Conservation (phyloP, 1,139 yeast species). For the Hansenula sp. region DNA sequence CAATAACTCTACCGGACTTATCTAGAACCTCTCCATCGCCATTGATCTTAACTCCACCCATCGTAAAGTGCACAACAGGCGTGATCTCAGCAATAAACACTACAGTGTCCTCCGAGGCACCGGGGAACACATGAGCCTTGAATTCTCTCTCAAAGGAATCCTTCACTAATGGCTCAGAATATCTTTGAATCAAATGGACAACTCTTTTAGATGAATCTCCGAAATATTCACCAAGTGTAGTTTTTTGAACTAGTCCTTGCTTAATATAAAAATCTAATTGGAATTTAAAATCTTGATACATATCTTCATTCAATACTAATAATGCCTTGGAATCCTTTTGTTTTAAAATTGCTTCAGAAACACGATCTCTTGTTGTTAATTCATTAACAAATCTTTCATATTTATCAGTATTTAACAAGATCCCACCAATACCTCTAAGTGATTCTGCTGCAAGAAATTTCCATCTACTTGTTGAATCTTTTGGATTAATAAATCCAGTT, state of each 20-base stretch:
- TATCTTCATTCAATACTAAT: constrained; percentile 31
- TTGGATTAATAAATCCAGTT: constrained; percentile 70
- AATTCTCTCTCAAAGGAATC: constrained; percentile 27
- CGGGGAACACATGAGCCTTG: constrained; percentile 25
- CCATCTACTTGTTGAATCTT: constrained; percentile 47
- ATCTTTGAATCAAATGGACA: constrained; percentile 40
- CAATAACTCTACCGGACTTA: constrained; percentile 39
- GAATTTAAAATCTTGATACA: constrained; percentile 30
- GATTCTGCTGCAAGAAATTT: constrained; percentile 78
- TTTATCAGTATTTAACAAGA: constrained; percentile 54
- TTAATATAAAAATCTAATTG: constrained; percentile 65
- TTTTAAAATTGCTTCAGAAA: constrained; percentile 43
- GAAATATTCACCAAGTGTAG: constrained; percentile 42
- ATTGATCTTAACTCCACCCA: constrained; percentile 80
- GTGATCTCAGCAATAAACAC: constrained; percentile 42
- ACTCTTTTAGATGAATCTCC: constrained; percentile 40
- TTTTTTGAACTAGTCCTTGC: constrained; percentile 56
- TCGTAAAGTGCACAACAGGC: constrained; percentile 78
- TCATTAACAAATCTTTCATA: constrained; percentile 64
- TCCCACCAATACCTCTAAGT: constrained; percentile 73
- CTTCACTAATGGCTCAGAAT: constrained; percentile 32
- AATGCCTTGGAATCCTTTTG: constrained; percentile 37
- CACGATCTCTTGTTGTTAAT: constrained; percentile 65
- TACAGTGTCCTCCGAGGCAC: constrained; percentile 19
- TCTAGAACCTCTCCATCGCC: constrained; percentile 51